These are phyloP conservation scores for Wickerhamiella alocasiicola DNA, from an alignment of 805 yeast species.

Conservation along the genomic window DNA sequence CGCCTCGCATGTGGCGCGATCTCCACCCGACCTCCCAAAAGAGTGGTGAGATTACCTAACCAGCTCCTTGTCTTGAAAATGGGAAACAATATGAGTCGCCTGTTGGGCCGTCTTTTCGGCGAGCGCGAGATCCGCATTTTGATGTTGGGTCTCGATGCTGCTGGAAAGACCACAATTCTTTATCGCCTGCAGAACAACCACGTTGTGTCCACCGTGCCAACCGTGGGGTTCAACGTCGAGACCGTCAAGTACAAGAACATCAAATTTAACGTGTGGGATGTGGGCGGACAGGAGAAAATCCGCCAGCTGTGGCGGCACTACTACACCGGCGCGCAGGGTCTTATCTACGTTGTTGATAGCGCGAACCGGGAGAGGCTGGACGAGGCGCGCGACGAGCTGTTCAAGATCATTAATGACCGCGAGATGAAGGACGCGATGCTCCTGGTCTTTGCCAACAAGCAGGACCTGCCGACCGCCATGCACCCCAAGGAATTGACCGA, in stretches of 20 bases:
- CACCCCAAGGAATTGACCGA: slow-evolving; percentile 74
- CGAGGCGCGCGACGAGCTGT: slow-evolving; percentile 67
- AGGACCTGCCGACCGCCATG: slow-evolving; percentile 59
- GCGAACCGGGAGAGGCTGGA: slow-evolving; percentile 59
- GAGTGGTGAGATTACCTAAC: too few relatives aligned
- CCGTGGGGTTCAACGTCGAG: slow-evolving; percentile 89
- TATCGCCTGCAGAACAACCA: slow-evolving; percentile 73
- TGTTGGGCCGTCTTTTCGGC: slow-evolving; percentile 37
- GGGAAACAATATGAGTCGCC: slow-evolving; percentile 28
- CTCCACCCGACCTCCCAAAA: too few relatives aligned
- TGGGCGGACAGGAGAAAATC: slow-evolving; percentile 89
- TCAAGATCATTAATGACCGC: slow-evolving; percentile 66
- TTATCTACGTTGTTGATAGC: slow-evolving; percentile 81
- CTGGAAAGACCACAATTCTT: slow-evolving; percentile 82
- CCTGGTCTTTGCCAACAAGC: slow-evolving; percentile 81
- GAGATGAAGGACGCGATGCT: slow-evolving; percentile 71
- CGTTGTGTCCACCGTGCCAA: slow-evolving; percentile 69
- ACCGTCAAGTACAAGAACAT: slow-evolving; percentile 71
- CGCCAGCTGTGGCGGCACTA: slow-evolving; percentile 94
- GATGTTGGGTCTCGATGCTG: slow-evolving; percentile 87
- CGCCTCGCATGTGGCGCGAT: too few relatives aligned
- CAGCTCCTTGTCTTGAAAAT: slow-evolving; percentile 13
- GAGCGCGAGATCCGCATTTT: slow-evolving; percentile 52
- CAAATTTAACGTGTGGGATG: slow-evolving; percentile 84
- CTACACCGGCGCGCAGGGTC: slow-evolving; percentile 83